Conservation (phyloP, 2,329 filamentous ascomycete species). For the Drechslerella coelobrocha region DNA sequence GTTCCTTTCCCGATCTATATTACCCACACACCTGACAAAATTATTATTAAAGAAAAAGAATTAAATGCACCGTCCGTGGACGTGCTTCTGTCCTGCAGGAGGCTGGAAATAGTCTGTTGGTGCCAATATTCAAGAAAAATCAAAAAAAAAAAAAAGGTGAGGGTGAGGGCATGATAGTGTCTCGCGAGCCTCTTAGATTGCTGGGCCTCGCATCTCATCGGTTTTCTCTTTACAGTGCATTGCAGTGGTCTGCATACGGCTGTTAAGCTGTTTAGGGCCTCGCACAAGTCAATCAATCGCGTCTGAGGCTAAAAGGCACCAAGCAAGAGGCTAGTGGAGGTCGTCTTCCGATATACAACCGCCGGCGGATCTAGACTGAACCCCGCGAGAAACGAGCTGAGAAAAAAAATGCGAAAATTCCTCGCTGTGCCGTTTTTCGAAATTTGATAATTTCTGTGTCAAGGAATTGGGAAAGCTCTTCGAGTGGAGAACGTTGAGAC, state of each 20-base stretch:
- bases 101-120: conserved; percentile 44
- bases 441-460: too few species aligned
- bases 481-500: too few species aligned
- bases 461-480: too few species aligned
- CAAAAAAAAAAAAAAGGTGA: conserved; percentile 25
- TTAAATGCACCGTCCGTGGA: conserved; percentile 38
- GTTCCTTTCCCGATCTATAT: conserved; percentile 21
- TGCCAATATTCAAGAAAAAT: conserved; percentile 13
- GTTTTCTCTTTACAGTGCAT: conserved; percentile 49
- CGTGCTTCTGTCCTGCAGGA: conserved; percentile 48
- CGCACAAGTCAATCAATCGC: too few species aligned
- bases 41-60: conserved; percentile 15
- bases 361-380: too few species aligned
- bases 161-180: conserved; percentile 22
- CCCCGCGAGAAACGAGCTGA: background rate
- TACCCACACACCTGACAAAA: background rate
- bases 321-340: too few species aligned
- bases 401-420: too few species aligned
- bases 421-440: too few species aligned
- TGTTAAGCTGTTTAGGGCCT: conserved; percentile 20
- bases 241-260: conserved; percentile 47
- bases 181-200: conserved; percentile 44
- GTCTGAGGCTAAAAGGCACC: too few species aligned
- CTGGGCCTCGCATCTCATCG: conserved; percentile 50
- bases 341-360: background rate